phyloP scores from a whole-genome alignment of 169 alveolate genomes.

The Babesia bigemina region DNA sequence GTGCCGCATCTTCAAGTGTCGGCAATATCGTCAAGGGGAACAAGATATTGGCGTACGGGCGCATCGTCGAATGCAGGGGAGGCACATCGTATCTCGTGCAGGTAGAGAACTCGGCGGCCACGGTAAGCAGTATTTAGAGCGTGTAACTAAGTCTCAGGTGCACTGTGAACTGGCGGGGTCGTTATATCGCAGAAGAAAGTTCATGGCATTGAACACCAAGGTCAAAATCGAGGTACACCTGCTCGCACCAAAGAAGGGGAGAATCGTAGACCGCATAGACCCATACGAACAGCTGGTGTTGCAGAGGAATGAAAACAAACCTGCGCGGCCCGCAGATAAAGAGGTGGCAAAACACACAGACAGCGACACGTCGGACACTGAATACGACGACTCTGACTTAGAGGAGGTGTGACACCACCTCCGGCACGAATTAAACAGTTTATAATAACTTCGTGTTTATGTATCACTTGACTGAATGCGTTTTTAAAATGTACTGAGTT shows the following conservation, averaged over 20 bases:
- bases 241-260: conserved; percentile 42
- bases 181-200: conserved; percentile 20
- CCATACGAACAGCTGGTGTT: neutral
- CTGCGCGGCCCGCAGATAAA: too few species aligned
- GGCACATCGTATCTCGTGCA: conserved; percentile 52
- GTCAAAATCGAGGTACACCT: conserved; percentile 62
- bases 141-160: conserved; percentile 12
- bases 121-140: conserved; percentile 2
- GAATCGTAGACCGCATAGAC: conserved; percentile 48
- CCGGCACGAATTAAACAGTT: neutral
- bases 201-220: conserved; percentile 27
- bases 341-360: too few species aligned
- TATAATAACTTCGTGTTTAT: neutral
- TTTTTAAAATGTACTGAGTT: too few species aligned
- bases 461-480: too few species aligned
- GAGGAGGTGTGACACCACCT: neutral
- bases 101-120: conserved; percentile 32
- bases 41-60: conserved; percentile 41
- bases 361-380: neutral
- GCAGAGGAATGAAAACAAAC: neutral
- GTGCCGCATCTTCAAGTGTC: neutral
- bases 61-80: conserved; percentile 47
- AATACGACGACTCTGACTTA: neutral
- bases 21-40: conserved; percentile 41
- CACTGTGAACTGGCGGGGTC: conserved; percentile 53